Evolutionary conservation across 352 stramenopile genomes (phyloP), one percentile per base, ranked within the genome.

Genomic region (Pythium aphanidermatum): DNA sequence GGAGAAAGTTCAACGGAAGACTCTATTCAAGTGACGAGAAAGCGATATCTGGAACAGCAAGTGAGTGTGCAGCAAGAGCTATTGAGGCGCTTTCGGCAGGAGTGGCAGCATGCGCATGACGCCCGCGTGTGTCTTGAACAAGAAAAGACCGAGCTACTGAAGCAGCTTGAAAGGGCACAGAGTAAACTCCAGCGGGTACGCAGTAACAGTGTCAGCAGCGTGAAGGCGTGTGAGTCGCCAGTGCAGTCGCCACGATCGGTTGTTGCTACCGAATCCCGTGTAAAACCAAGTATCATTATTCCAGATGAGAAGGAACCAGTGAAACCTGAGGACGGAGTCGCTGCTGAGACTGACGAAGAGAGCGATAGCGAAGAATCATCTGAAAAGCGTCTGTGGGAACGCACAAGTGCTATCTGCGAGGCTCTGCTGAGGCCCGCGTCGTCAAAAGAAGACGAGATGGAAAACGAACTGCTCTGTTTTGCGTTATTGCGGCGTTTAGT

Each of bases 391-490:
- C 45, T 46, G 25, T 84, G 70, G 72, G 56, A 69, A 46, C 60
- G 62, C 29, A 64, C 60, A 2, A 58, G 54, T 5, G 55, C 54
- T n/a, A 55, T 65, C 14, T 84, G 70, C 68, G 58, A 68, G 43
- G 63, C 60, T 12, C 42, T 83, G 8, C n/a, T 81, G 21, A 29
- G 56, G 29, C 34, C 48, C 8, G 32, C 40, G 3, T 17, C 52
- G 0, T 62, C 53, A 0, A 62, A 58, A 43, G 60, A 80, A 11
- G 62, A 74, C 14, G 55, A 77, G 17, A 45, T 43, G 24, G 71
- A 83, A 32, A 56, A 62, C 6, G 74, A 86, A 27, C 53, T 70
- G 17, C 51, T 78, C 9, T 86, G 70, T 53, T 86, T 84, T 34
- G 72, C 67, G 23, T 65, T 83, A 51, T 52, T 86, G 28, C 67